These are phyloP conservation scores for Helichrysum umbraculigerum DNA, from an alignment of 129 eudicot species.

Conservation along the genomic window DNA sequence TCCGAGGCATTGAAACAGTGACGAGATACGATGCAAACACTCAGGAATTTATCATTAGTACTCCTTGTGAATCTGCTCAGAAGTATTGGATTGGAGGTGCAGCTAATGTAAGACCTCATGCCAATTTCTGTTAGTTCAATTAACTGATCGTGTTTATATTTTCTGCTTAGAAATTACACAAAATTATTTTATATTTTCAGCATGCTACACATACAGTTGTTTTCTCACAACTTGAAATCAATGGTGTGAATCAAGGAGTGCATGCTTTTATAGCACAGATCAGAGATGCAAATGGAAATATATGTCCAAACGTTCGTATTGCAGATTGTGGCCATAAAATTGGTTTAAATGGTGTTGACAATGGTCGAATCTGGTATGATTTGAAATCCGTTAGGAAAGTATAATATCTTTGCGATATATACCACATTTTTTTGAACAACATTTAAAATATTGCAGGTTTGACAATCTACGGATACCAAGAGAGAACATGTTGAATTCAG, in stretches of 20 bases:
- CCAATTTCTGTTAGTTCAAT: not conserved
- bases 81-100: constrained; percentile 99
- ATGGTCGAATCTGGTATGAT: constrained; percentile 84
- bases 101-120: constrained; percentile 59
- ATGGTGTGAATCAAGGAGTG: constrained; percentile 82
- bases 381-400: not conserved
- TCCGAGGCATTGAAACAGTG: constrained; percentile 90
- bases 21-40: constrained; percentile 74
- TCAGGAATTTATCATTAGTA: constrained; percentile 71
- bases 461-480: constrained; percentile 85
- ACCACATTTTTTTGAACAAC: too few species aligned
- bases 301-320: constrained; percentile 75
- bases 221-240: constrained; percentile 80
- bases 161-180: not conserved
- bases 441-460: constrained; percentile 51
- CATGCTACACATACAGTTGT: constrained; percentile 91
- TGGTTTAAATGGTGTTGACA: constrained; percentile 90
- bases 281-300: constrained; percentile 65
- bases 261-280: constrained; percentile 97
- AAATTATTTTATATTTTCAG: constrained; percentile 39
- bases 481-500: constrained; percentile 85
- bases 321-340: constrained; percentile 97
- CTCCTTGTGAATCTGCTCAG: constrained; percentile 98
- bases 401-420: not conserved
- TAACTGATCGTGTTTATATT: not conserved